Evolutionary conservation across 2,329 filamentous ascomycete species (phyloP), one percentile per base, ranked within the genome.

Genomic region (Alternaria panax): DNA sequence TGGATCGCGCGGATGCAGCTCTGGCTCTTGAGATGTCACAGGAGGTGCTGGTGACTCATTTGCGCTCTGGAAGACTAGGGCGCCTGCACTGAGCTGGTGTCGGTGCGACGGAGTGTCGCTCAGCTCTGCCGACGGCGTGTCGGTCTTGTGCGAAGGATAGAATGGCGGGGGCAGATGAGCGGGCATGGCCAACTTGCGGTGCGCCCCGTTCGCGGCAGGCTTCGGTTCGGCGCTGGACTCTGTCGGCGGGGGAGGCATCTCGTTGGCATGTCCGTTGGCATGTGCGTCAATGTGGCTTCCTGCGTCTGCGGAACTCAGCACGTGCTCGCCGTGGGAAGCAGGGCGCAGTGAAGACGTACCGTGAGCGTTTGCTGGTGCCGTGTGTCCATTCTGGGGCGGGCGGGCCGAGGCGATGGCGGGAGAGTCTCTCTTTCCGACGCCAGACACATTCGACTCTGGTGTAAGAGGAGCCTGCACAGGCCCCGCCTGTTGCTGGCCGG

Each of bases 41-140:
- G 80, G 80, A 20, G 76, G 70, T 14, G 68, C 71, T 7, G 75
- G 71, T 20, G 79, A 80, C 24, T 78, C 76, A 27, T 72, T 69
- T 18, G 73, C 69, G 24, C 75, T 76, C 40, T 77, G 76, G 63
- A 81, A 82, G 22, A 79, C 73, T 41, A 81, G 75, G 41, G 72
- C 70, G 36, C 75, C 75, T 1, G 68, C 64, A 51, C 69, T 74
- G 11, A 72, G 67, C 40, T 65, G 67, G 25, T 67, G 59, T 9
- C 64, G 68, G 54, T 77, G 71, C 42, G 60, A 54, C 20, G 52
- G 54, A 14, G 59, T 32, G 27, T 65, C 65, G 14, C 41, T 54
- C 36, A 58, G 61, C n/a, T 73, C 66, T 11, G 61, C 68, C 6
- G 68, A 58, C 4, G 69, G 69, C 14, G 70, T 63, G 36, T 66